Base-by-base conservation (phyloP, 2,329 filamentous ascomycete genomes). In the Paradendryphiella salina region DNA sequence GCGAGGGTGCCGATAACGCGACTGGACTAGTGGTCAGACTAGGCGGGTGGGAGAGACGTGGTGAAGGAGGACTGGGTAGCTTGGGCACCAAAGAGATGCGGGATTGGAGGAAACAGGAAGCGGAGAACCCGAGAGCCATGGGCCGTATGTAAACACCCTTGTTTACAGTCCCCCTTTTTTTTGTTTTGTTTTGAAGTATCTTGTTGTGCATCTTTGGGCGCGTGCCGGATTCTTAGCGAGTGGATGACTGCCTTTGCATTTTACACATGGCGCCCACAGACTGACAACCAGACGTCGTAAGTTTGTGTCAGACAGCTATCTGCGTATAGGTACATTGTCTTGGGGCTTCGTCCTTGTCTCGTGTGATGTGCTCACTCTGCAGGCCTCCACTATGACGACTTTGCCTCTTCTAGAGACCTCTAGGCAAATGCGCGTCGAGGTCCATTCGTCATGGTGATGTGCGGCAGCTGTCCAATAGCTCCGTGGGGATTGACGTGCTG, bases 11-110 rank as follows among this genome's bases (percentile, higher is more conserved):
- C 1, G 84, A 86, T 62, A 87, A 87, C 72, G 82, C 83, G 3
- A 86, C 84, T 11, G 83, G 82, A 40, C 70, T 86, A 17, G 84
- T 86, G 2, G 79, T 87, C 11, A 75, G 84, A 39, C 70, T 87
- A 15, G 84, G 84, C 5, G 84, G 84, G 0, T 86, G 84, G 84
- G 84, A 86, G 67, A 77, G 84, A 49, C 80, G 89, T 54, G 85
- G 81, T 40, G 92, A 97, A 70, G 94, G 94, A 3, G 94, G 94
- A 0, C 73, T 93, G 52, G 93, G 93, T 2, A 94, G 90, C 66
- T 72, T 97, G 71, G 90, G 91, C 2, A 97, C 93, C 4, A 96
- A 91, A 76, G 93, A 97, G 79, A 84, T 92, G 70, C 83, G 94
- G 54, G 90, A 96, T 61, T 92, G 87, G 75, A 84, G 91, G 72